phyloP scores from a whole-genome alignment of 2,329 filamentous ascomycete genomes.

The Grosmannia penicillata region DNA sequence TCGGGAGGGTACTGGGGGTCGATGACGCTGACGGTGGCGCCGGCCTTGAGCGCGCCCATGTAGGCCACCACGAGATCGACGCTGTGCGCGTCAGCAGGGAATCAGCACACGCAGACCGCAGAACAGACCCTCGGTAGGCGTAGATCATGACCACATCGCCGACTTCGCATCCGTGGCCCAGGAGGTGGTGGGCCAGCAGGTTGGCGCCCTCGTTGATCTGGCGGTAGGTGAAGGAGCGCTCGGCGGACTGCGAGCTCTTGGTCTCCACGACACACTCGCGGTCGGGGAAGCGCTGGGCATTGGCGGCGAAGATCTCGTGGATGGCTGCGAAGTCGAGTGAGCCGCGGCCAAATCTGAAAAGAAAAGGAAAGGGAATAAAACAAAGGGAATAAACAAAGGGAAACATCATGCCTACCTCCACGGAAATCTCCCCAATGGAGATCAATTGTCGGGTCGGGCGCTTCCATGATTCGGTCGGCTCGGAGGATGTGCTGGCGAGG shows the following conservation, averaged over 20 bases:
- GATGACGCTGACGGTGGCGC: slow-evolving; percentile 50
- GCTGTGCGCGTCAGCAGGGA: background rate
- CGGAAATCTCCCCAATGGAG: slow-evolving; percentile 9
- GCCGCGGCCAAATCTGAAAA: too few relatives aligned
- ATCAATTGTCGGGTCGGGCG: slow-evolving; percentile 8
- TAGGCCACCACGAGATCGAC: slow-evolving; percentile 54
- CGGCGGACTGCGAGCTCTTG: slow-evolving; percentile 28
- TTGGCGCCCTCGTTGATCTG: slow-evolving; percentile 82
- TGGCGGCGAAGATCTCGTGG: slow-evolving; percentile 52
- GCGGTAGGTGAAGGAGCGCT: slow-evolving; percentile 62
- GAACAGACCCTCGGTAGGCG: slow-evolving; percentile 49
- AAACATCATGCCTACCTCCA: slow-evolving; percentile 5
- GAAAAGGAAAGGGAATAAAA: background rate
- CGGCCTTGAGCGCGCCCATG: slow-evolving; percentile 54
- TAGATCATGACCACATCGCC: slow-evolving; percentile 93
- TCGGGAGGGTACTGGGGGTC: slow-evolving; percentile 74
- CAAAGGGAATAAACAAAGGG: background rate
- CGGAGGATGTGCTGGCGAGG: too few relatives aligned
- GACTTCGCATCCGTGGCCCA: slow-evolving; percentile 53
- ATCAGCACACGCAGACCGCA: too few relatives aligned
- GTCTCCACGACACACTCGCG: slow-evolving; percentile 35
- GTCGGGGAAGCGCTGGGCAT: slow-evolving; percentile 55
- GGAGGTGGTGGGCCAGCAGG: slow-evolving; percentile 63
- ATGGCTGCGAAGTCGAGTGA: slow-evolving; percentile 35
- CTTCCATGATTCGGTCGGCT: slow-evolving; percentile 1